Percentiles rank a stretch among this genome's conserved stretches.
These are phyloP conservation scores for Umbelopsis ramanniana DNA, from an alignment of 192 early-diverging fungal genomes.

Conservation along the genomic window DNA sequence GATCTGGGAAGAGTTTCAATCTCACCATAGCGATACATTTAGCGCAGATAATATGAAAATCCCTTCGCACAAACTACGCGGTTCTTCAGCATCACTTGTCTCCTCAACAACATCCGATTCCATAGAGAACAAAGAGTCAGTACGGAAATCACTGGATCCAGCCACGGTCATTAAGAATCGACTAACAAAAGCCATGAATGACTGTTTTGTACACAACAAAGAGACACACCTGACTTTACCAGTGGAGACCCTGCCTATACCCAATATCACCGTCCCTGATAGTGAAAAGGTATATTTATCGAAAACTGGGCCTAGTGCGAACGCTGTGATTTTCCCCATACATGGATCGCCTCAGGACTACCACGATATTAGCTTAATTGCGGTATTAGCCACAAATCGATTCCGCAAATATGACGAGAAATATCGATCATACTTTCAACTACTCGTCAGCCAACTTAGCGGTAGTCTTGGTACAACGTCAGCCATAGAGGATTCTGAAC, in stretches of 20 bases:
- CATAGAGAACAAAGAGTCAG: background rate
- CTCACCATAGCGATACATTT: background rate
- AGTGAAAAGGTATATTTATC: background rate
- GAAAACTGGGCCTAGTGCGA: background rate
- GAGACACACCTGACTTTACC: background rate
- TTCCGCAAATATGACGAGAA: background rate
- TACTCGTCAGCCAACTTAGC: constrained; percentile 4
- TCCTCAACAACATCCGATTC: background rate
- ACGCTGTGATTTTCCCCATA: background rate
- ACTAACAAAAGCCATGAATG: constrained; percentile 2
- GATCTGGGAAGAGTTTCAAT: background rate
- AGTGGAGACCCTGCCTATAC: background rate
- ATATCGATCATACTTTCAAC: background rate
- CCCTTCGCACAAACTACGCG: background rate
- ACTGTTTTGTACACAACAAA: background rate
- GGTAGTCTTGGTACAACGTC: background rate
- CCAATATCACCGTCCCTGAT: background rate
- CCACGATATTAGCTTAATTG: background rate
- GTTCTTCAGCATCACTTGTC: background rate
- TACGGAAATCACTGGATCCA: background rate
- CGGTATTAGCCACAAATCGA: background rate
- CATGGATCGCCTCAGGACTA: constrained; percentile 11
- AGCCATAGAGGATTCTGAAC: background rate
- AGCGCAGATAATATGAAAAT: constrained; percentile 10
- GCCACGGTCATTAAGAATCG: background rate